phyloP scores from a whole-genome alignment of 371 early-diverging fungal species.

The Blyttiomyces sp. region DNA sequence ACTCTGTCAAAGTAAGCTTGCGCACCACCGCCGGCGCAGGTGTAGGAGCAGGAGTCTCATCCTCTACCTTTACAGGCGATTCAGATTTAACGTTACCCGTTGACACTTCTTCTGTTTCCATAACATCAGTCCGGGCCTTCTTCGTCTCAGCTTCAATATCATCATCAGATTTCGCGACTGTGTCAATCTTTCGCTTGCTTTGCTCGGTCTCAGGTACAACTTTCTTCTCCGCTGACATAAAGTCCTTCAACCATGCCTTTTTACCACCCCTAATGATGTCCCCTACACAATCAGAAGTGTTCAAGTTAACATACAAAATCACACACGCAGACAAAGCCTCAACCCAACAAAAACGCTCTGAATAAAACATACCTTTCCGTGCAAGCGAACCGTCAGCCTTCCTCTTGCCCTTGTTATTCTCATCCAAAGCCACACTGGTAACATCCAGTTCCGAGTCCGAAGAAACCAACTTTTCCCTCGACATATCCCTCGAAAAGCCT shows the following conservation, averaged over 20 bases:
- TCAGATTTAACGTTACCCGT: not conserved
- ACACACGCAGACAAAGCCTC: not conserved
- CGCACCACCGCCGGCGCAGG: not conserved
- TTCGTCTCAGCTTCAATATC: not conserved
- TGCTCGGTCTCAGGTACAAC: not conserved
- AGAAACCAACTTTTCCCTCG: no score
- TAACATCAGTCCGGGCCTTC: not conserved
- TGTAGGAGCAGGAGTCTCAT: not conserved
- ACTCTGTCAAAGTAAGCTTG: not conserved
- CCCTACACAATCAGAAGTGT: not conserved
- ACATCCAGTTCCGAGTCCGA: not conserved
- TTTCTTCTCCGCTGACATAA: not conserved
- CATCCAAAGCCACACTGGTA: not conserved
- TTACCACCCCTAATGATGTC: not conserved
- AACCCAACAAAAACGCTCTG: no score
- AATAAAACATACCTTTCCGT: no score
- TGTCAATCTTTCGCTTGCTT: not conserved
- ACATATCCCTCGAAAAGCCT: no score
- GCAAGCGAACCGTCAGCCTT: not conserved
- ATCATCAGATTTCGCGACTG: not conserved
- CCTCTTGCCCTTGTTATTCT: not conserved
- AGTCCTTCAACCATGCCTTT: not conserved
- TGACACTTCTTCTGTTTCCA: not conserved
- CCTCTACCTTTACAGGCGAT: no score
- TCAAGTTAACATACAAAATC: not conserved